Conservation (phyloP, 768 basidiomycete genomes). For the Trametes sanguinea region DNA sequence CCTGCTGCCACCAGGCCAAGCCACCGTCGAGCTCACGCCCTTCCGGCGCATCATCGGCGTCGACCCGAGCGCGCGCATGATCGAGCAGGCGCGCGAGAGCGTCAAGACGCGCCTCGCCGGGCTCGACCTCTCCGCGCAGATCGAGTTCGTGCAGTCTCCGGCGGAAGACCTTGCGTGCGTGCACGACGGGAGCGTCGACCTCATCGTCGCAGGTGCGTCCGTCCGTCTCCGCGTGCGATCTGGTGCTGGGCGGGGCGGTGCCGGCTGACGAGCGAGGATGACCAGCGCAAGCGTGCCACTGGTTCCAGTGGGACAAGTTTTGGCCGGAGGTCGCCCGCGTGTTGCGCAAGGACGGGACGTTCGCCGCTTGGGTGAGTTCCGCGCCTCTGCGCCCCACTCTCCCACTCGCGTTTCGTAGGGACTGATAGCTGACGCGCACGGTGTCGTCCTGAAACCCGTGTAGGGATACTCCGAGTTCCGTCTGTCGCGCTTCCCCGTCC, state of each 20-base stretch:
- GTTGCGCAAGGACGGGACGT: conserved; percentile 61
- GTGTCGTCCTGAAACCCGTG: neutral
- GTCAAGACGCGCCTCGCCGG: conserved; percentile 17
- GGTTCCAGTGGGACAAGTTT: conserved; percentile 74
- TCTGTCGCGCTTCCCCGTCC: conserved; percentile 57
- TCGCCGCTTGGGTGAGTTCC: conserved; percentile 80
- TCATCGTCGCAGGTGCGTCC: conserved; percentile 62
- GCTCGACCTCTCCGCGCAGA: conserved; percentile 20
- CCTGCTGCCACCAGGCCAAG: conserved; percentile 54
- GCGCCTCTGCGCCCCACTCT: conserved; percentile 22
- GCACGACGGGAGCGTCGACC: conserved; percentile 57
- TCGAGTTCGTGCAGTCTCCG: conserved; percentile 40
- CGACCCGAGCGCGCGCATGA: conserved; percentile 78
- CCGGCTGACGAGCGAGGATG: neutral
- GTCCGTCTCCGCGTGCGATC: neutral
- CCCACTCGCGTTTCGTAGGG: too few relatives aligned
- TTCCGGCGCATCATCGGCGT: conserved; percentile 68
- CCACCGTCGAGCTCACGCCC: conserved; percentile 54
- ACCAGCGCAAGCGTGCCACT: conserved; percentile 76
- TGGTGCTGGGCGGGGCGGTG: neutral
- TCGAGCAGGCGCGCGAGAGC: conserved; percentile 42
- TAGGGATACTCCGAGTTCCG: conserved; percentile 66
- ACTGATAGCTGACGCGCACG: too few relatives aligned
- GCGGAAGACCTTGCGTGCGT: conserved; percentile 60
- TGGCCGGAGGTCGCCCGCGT: conserved; percentile 71